A percentile compares a stretch with the other conserved stretches of the same genome.
phyloP scores from a whole-genome alignment of 208 protist species.

The Jaenimonas drosophilae region DNA sequence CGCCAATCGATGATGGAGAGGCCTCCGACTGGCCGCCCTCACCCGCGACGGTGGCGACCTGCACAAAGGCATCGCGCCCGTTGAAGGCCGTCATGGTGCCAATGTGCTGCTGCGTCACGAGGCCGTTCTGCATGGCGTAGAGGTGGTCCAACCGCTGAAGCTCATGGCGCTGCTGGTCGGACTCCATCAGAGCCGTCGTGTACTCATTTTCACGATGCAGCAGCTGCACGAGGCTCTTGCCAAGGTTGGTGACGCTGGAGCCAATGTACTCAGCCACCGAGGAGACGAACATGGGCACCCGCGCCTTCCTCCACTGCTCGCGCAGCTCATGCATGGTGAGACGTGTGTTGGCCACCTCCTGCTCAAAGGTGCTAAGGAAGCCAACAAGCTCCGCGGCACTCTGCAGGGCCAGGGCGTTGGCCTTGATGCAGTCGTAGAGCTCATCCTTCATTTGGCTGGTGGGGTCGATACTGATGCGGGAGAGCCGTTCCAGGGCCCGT shows the following conservation, averaged over 20 bases:
- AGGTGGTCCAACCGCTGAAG: too few relatives aligned
- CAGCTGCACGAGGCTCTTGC: slow-evolving; percentile 23
- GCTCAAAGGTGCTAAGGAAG: slow-evolving; percentile 46
- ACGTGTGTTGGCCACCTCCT: slow-evolving; percentile 16
- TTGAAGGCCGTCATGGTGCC: too few relatives aligned
- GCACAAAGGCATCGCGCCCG: too few relatives aligned
- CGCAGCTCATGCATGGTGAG: slow-evolving; percentile 36
- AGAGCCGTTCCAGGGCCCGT: slow-evolving; percentile 15
- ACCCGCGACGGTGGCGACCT: too few relatives aligned
- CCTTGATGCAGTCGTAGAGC: slow-evolving; percentile 18
- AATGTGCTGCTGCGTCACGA: too few relatives aligned
- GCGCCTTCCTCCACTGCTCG: slow-evolving; percentile 45
- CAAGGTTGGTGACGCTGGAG: slow-evolving; percentile 14
- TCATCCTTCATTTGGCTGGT: slow-evolving; percentile 16
- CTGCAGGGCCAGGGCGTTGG: slow-evolving; percentile 20
- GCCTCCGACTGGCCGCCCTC: too few relatives aligned
- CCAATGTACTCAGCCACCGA: slow-evolving; percentile 14
- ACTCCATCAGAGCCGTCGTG: slow-evolving; percentile 6
- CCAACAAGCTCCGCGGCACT: slow-evolving; percentile 21
- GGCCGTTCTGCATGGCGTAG: too few relatives aligned
- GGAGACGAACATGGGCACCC: slow-evolving; percentile 26
- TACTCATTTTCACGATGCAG: slow-evolving; percentile 32
- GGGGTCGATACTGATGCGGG: slow-evolving; percentile 34
- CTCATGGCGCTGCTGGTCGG: too few relatives aligned
- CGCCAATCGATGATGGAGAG: too few relatives aligned